phyloP scores from a whole-genome alignment of 1,139 yeast species.

The Blastobotrys arbuscula region DNA sequence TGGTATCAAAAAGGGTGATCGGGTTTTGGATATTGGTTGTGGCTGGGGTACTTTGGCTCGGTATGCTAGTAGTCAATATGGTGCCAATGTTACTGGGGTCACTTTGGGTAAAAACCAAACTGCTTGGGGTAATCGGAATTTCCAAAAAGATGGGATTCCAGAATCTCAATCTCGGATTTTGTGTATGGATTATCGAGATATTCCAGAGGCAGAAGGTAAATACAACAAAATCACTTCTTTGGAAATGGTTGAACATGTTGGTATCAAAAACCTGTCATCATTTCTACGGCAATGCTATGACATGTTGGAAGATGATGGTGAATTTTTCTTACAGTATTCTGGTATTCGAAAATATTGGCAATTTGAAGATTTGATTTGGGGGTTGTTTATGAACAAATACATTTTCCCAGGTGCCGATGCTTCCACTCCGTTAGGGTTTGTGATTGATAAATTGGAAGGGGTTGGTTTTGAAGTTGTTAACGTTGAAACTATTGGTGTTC shows the following conservation, averaged over 20 bases:
- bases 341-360: constrained; percentile 93
- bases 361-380: constrained; percentile 92
- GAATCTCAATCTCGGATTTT: constrained; percentile 67
- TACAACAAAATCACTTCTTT: constrained; percentile 86
- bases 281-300: constrained; percentile 78
- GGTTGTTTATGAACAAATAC: constrained; percentile 92
- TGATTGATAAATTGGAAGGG: constrained; percentile 68
- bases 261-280: constrained; percentile 73
- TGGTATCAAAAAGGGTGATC: constrained; percentile 65
- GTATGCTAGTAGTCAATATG: constrained; percentile 74
- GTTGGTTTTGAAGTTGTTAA: constrained; percentile 83
- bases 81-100: constrained; percentile 84
- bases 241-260: constrained; percentile 97
- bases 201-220: constrained; percentile 63
- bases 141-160: constrained; percentile 62
- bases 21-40: constrained; percentile 80
- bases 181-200: constrained; percentile 86
- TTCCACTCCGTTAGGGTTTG: constrained; percentile 86
- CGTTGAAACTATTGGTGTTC: constrained; percentile 86
- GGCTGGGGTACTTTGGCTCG: constrained; percentile 97
- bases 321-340: constrained; percentile 82
- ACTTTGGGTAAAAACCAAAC: constrained; percentile 90
- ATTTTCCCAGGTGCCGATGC: constrained; percentile 98
- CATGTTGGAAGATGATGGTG: constrained; percentile 86
- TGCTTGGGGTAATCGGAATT: constrained; percentile 74